phyloP scores from a whole-genome alignment of 2,329 filamentous ascomycete species.

The Sporothrix inflata region DNA sequence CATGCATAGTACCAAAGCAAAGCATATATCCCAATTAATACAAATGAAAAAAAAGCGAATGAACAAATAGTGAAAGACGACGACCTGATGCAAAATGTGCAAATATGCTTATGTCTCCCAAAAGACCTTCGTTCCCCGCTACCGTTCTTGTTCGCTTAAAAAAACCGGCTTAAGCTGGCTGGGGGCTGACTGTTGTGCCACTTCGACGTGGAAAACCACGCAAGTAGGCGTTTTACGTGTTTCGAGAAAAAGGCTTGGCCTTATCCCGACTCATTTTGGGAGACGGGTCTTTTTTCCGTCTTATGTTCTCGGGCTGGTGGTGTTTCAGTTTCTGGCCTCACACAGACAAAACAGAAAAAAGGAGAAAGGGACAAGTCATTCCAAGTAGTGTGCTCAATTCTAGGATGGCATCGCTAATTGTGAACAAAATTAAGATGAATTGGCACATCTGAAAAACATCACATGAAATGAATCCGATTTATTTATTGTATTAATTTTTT shows the following conservation, averaged over 20 bases:
- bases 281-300: background rate
- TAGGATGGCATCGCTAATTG: background rate
- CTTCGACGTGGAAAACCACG: background rate
- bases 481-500: background rate
- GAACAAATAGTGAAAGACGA: background rate
- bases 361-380: background rate
- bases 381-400: background rate
- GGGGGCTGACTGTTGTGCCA: conserved; percentile 12
- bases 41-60: conserved; percentile 6
- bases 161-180: background rate
- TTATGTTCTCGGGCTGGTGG: background rate
- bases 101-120: background rate
- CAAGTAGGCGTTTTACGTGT: background rate
- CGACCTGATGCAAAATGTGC: background rate
- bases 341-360: background rate
- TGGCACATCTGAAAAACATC: background rate
- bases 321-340: conserved; percentile 12
- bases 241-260: background rate
- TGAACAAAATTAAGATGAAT: background rate
- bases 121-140: background rate
- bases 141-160: no score
- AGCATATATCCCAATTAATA: background rate
- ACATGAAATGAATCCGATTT: background rate
- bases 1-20: background rate
- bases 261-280: background rate